A percentile compares a stretch with the other conserved stretches of the same genome.
These are phyloP conservation scores for Styphnolobium japonicum DNA, from an alignment of 306 rosid species.

Conservation along the genomic window DNA sequence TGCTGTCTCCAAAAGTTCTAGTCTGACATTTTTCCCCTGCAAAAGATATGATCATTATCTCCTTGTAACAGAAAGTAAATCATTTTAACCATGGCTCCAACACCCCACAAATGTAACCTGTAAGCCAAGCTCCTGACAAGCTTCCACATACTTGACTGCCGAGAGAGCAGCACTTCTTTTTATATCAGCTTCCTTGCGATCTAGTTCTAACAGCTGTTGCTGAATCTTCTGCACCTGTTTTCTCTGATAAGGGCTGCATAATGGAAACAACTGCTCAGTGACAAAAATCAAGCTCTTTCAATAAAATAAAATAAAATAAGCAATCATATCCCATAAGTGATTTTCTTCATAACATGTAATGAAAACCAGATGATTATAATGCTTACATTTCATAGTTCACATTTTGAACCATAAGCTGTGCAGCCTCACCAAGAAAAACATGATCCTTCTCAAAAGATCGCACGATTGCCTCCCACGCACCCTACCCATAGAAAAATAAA, in stretches of 20 bases:
- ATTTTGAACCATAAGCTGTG: slow-evolving; percentile 82
- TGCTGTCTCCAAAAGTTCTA: slow-evolving; percentile 87
- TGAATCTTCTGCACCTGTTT: slow-evolving; percentile 96
- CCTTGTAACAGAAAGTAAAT: neutral
- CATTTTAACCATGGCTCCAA: neutral
- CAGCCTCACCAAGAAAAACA: slow-evolving; percentile 92
- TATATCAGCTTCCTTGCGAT: slow-evolving; percentile 91
- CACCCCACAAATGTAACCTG: slow-evolving; percentile 53
- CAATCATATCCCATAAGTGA: neutral
- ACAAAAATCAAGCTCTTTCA: neutral
- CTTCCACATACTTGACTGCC: slow-evolving; percentile 77
- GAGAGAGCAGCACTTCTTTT: slow-evolving; percentile 83
- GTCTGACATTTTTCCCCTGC: slow-evolving; percentile 80
- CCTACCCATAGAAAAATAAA: slow-evolving; percentile 41
- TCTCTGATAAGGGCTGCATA: slow-evolving; percentile 80
- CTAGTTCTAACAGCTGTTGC: slow-evolving; percentile 85
- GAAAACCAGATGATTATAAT: slow-evolving; percentile 17
- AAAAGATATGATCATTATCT: slow-evolving; percentile 19
- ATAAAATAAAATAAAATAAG: neutral
- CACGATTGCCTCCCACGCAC: slow-evolving; percentile 82
- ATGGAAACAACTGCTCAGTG: slow-evolving; percentile 8
- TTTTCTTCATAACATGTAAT: neutral
- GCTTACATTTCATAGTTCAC: slow-evolving; percentile 92
- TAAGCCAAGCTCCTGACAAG: slow-evolving; percentile 96
- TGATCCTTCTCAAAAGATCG: slow-evolving; percentile 79